Percentiles rank a stretch among this genome's conserved stretches.
Conservation (phyloP, 768 basidiomycete species). For the Mycena sanguinolenta region DNA sequence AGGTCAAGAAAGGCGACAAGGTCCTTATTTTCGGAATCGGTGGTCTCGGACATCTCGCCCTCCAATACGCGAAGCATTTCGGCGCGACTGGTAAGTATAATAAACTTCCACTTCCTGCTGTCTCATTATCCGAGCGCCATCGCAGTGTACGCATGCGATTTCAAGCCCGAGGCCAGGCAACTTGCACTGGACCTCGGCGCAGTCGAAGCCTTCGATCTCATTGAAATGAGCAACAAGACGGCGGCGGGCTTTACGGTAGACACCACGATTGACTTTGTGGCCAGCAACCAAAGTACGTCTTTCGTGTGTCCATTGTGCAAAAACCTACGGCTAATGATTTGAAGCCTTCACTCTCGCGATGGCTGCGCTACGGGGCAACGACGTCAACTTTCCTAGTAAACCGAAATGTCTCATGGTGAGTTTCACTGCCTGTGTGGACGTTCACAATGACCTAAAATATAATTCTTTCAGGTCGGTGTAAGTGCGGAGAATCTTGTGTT, state of each 20-base stretch:
- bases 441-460: no score
- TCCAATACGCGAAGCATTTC: conserved; percentile 41
- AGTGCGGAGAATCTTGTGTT: conserved; percentile 31
- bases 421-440: not conserved
- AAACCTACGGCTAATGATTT: not conserved
- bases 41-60: conserved; percentile 35
- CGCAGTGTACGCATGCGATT: conserved; percentile 40
- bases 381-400: conserved; percentile 22
- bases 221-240: conserved; percentile 33
- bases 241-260: conserved; percentile 37
- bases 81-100: conserved; percentile 40
- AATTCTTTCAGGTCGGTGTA: conserved; percentile 28
- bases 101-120: not conserved
- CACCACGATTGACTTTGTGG: conserved; percentile 42
- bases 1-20: conserved; percentile 35
- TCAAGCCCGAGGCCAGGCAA: conserved; percentile 36
- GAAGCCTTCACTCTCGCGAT: conserved; percentile 32
- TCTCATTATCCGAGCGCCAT: not conserved
- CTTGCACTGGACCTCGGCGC: conserved; percentile 42
- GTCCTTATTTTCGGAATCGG: conserved; percentile 38
- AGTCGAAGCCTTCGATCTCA: conserved; percentile 35
- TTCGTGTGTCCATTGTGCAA: not conserved
- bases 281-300: conserved; percentile 37
- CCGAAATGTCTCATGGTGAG: conserved; percentile 28
- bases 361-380: conserved; percentile 32